These are phyloP conservation scores for Podospora pseudoanserina DNA, from an alignment of 495 filamentous ascomycete species.

Conservation along the genomic window DNA sequence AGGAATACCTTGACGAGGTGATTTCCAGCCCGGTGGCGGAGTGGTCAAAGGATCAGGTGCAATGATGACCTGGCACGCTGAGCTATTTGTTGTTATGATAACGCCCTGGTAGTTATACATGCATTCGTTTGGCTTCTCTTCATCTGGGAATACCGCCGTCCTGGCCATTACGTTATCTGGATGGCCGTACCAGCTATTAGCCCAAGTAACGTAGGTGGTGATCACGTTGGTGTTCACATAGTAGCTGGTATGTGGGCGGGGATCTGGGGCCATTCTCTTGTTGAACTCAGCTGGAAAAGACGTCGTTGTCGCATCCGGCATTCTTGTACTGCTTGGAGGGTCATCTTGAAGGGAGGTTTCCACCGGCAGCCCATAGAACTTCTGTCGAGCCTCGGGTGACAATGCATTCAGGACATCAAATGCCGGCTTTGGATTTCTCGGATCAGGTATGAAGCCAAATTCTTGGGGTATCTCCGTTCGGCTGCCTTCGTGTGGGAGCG, in stretches of 20 bases:
- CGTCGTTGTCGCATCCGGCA: background rate
- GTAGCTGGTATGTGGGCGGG: background rate
- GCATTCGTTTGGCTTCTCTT: constrained; percentile 1
- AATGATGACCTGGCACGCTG: constrained; percentile 4
- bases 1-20: background rate
- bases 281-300: background rate
- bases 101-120: constrained; percentile 5
- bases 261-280: background rate
- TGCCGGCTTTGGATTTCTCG: background rate
- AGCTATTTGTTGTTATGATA: constrained; percentile 5
- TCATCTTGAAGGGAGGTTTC: background rate
- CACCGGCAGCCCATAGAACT: background rate
- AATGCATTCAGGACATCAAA: background rate
- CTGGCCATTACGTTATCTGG: background rate
- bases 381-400: background rate
- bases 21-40: background rate
- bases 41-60: background rate
- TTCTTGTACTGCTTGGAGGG: background rate
- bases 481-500: background rate
- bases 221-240: constrained; percentile 2
- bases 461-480: background rate
- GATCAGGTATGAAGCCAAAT: background rate
- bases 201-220: constrained; percentile 5
- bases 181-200: constrained; percentile 3
- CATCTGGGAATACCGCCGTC: constrained; percentile 1